Evolutionary conservation across 352 stramenopile species (phyloP), one percentile per base, ranked within the genome.

Genomic region (Pythium plurisporium): DNA sequence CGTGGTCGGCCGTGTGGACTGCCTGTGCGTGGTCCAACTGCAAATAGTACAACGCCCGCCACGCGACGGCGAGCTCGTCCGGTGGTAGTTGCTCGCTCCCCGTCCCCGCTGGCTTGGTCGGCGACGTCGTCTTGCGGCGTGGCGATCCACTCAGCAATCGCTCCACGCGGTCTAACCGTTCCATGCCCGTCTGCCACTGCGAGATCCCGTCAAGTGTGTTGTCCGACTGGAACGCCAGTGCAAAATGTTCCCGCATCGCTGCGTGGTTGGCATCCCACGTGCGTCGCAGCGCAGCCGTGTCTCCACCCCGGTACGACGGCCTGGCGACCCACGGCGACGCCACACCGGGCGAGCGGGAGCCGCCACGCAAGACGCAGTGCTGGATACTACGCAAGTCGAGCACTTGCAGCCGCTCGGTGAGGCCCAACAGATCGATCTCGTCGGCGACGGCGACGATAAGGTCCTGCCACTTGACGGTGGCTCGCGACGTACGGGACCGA

Each of bases 311-410:
- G 55, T 60, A 49, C 22, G 45, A 30, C 11, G 67, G 50, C 7
- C 31, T 42, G 5, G 48, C 8, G 1, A 65, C 45, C 63, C 63
- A 72, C 22, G 51, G 33, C n/a, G n/a, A n/a, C 2, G 62, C 49
- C 34, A 23, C 36, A 15, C 11, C 10, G 33, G 4, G 11, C 33
- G 10, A 1, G 40, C 38, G 10, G 9, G 48, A 27, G 8, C 23
- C 34, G 14, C 27, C 20, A 15, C 44, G 62, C 10, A 59, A 22
- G 9, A 76, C 30, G 3, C 62, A 38, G 8, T 65, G 67, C 30
- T 79, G 66, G 38, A 79, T 74, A 48, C 60, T 75, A 8, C 64
- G 66, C n/a, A 79, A 72, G 45, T 79, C 72, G 15, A 55, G 22
- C 15, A 12, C n/a, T n/a, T n/a, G n/a, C n/a, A 73, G 63, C 10